Base-by-base conservation (phyloP, 306 rosid species). In the Cyclanthera cordifolia region DNA sequence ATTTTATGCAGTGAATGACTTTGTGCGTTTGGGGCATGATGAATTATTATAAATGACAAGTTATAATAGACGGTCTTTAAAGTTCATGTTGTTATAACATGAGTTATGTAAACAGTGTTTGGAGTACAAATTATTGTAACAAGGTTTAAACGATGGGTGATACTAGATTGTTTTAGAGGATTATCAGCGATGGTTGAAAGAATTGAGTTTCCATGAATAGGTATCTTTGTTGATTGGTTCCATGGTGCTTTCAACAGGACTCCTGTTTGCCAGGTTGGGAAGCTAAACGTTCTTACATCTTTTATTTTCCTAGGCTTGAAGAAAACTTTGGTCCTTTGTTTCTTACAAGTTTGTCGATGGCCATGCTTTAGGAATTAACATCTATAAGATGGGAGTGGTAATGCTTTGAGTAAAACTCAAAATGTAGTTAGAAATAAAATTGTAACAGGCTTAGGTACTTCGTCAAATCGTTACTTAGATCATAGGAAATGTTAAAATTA, bases 181-280 rank as follows among this genome's bases (percentile, higher is more conserved):
- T 53, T 79, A 89, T 81, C 86, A 67, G 45, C 90, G 79, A 73
- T 82, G 84, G 89, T 20, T 59, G 50, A 79, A 66, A 78, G 74
- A 76, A 67, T 84, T 87, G 93, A 81, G 91, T 52, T 84, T 84
- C 43, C 76, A 48, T 17, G 94, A 89, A 74, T 80, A 82, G 82
- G 87, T 93, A 80, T 89, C 90, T 39, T 93, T 96, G 98, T 94
- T 95, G 39, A 83, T 93, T 3, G 96, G 96, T 77, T 95, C 96
- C 80, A 78, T 93, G 94, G 95, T 90, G 72, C 88, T 89, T 72
- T 87, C 96, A 2, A 88, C 98, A 17, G 96, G 94, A 52, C 75
- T 93, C 77, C 53, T 87, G 73, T 80, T 79, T 81, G 72, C 84
- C 53, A 89, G 98, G 98, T 92, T 52, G 69, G 60, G 49, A 57